Conservation (phyloP, 306 rosid genomes). For the Fragaria iinumae region DNA sequence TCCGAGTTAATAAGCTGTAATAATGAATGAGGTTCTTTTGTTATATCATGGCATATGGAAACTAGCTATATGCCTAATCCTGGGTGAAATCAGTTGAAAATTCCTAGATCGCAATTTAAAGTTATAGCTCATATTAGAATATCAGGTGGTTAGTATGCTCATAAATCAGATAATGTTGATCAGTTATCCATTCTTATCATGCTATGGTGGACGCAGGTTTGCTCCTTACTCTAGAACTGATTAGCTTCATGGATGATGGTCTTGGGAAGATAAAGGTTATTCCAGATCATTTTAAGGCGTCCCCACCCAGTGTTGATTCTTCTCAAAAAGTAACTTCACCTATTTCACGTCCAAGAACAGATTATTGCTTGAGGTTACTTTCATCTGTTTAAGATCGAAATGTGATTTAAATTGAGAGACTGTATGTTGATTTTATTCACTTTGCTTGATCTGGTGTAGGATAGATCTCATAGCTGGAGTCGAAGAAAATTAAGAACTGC, state of each 20-base stretch:
- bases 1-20: not conserved
- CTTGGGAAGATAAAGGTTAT: constrained; percentile 62
- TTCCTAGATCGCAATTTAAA: not conserved
- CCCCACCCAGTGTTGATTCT: constrained; percentile 47
- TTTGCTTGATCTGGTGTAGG: constrained; percentile 41
- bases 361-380: constrained; percentile 43
- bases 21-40: not conserved
- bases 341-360: constrained; percentile 34
- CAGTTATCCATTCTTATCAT: not conserved
- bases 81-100: not conserved
- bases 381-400: not conserved
- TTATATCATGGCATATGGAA: not conserved
- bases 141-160: not conserved
- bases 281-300: constrained; percentile 67
- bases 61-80: not conserved
- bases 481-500: constrained; percentile 46
- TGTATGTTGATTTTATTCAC: constrained; percentile 21
- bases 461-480: constrained; percentile 42
- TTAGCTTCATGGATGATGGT: constrained; percentile 71
- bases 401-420: constrained; percentile 9
- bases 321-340: constrained; percentile 37
- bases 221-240: constrained; percentile 13
- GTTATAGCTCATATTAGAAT: not conserved
- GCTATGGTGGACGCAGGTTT: constrained; percentile 15
- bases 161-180: not conserved